Base-by-base conservation (phyloP, 2,329 filamentous ascomycete species). In the Colletotrichum australisinense region DNA sequence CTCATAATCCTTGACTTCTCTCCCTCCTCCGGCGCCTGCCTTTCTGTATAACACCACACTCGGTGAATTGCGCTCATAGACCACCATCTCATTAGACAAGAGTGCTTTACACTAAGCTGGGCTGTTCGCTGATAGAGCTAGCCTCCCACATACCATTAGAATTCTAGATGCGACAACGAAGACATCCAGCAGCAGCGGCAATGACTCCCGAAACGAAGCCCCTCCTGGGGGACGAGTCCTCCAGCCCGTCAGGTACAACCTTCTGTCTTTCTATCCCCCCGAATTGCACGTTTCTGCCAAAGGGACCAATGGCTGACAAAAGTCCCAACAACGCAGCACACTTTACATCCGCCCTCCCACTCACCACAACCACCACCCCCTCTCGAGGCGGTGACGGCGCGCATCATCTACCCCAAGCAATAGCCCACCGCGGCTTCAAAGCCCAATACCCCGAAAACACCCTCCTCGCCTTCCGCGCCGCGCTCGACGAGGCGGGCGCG, bases 381-480 rank as follows among this genome's bases (percentile, higher is more conserved):
- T 16, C n/a, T 14, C 57, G 30, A 4, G 46, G n/a, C 8, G 11
- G 32, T 12, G 32, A 9, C 30, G 8, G 30, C 30, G 30, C 2
- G 3, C 32, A 35, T 32, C 32, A 35, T 11, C 81, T 91, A 63
- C 94, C 94, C 1, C 93, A 94, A 80, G 89, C 91, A 68, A 94
- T 97, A 75, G 93, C 93, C 1, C 94, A 96, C 84, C 88, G 94
- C 70, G 94, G 94, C 57, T 95, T 92, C 87, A 96, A 94, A 80
- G 91, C 92, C 1, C 87, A 88, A 64, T 94, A 88, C 76, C 95
- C 96, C 0, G 96, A 98, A 82, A 98, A 98, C 83, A 93, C 94
- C 1, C 91, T 98, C 88, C 88, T 87, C 19, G 93, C 94, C 8
- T 97, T 98, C 83, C 86, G 86, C 70, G 92, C 88, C 32, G 95